Base-by-base conservation (phyloP, 2,329 filamentous ascomycete genomes). In the Knufia fluminis region DNA sequence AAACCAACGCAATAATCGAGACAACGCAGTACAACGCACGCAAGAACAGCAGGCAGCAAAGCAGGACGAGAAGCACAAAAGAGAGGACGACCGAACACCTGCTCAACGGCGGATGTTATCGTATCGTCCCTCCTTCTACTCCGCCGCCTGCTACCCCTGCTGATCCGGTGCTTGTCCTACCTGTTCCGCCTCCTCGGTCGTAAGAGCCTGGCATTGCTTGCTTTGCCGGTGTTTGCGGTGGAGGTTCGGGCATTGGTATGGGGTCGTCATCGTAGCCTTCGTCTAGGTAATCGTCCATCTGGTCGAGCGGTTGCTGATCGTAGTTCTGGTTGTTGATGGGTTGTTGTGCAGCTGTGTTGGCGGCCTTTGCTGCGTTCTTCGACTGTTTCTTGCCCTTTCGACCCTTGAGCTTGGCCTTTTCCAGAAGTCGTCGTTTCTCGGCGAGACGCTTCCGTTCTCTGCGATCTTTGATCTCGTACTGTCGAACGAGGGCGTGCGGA, bases 401-500 rank as follows among this genome's bases (percentile, higher is more conserved):
- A 46, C 85, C 85, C 71, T 94, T 95, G 71, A 89, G 86, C 71
- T 95, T 94, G 19, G 90, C 89, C 68, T 96, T 95, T 64, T 96
- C 91, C 49, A 95, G 68, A 26, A 94, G 71, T 43, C 90, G 76
- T 54, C 84, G 81, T 61, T 91, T 86, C 66, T 96, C 88, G n/a
- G 86, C 87, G 57, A 91, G 75, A 55, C 90, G 80, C 60, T 87
- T 86, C 43, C 88, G 83, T 63, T 87, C 82, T 52, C 85, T 84
- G 31, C 88, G 82, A 62, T 96, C 92, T 66, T 95, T 96, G 64
- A 91, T 86, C 68, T 98, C 92, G 63, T 97, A 98, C 54, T 89
- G 82, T 35, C 86, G 80, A 55, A 97, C 94, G 48, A 98, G 71
- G 44, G 88, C 88, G 59, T 80, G 77, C 0, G 92, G 92, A 2